Conservation (phyloP, 2,329 filamentous ascomycete genomes). For the Aureobasidium sp. region DNA sequence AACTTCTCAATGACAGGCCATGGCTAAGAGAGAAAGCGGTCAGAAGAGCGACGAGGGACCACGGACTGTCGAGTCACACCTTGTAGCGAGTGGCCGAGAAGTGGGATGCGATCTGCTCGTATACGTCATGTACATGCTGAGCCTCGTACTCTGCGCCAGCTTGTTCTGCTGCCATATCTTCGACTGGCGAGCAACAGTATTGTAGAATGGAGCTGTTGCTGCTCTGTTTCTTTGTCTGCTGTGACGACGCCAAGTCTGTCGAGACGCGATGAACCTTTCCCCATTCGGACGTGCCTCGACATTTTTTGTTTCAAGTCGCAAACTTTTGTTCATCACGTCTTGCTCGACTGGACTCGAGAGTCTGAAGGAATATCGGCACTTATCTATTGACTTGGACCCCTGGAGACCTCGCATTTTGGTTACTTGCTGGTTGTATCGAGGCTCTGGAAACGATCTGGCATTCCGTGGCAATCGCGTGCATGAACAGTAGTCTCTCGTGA, state of each 20-base stretch:
- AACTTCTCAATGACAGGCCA: slow-evolving; percentile 89
- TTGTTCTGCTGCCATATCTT: background rate
- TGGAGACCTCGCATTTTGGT: background rate
- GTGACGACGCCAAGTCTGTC: slow-evolving; percentile 12
- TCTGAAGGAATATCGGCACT: background rate
- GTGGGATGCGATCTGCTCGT: slow-evolving; percentile 78
- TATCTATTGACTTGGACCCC: background rate
- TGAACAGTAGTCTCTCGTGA: slow-evolving; percentile 15
- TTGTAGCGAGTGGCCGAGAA: slow-evolving; percentile 74
- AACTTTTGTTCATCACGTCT: slow-evolving; percentile 12
- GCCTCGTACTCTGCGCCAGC: slow-evolving; percentile 58
- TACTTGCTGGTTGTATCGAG: background rate
- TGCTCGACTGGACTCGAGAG: background rate
- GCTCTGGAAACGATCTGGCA: background rate
- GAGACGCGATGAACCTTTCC: background rate
- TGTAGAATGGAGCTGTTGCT: background rate
- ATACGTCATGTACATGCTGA: slow-evolving; percentile 83
- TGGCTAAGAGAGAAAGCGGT: slow-evolving; percentile 47
- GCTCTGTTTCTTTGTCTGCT: background rate
- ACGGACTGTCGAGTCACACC: slow-evolving; percentile 35
- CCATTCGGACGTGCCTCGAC: slow-evolving; percentile 1
- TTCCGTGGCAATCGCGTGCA: background rate
- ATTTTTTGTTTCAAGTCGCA: slow-evolving; percentile 5
- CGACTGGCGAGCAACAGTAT: background rate
- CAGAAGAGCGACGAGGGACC: background rate